Evolutionary conservation across 2,329 filamentous ascomycete genomes (phyloP), one percentile per base, ranked within the genome.

Genomic region (Lachnellula occidentalis): DNA sequence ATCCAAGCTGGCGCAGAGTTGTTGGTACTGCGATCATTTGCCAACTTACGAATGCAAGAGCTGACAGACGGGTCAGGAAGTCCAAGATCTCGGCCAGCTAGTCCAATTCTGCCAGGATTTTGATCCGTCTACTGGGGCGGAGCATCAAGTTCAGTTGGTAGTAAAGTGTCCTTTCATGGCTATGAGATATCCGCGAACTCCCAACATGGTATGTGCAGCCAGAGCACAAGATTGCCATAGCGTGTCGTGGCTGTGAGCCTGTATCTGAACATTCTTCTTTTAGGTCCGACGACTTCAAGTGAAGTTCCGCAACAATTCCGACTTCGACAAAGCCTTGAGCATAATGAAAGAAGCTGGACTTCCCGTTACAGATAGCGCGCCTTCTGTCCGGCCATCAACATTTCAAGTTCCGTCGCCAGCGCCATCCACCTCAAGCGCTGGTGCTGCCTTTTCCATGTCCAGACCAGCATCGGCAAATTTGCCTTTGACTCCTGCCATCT

Each of bases 271-370:
- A 14, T 50, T n/a, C 21, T 42, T 12, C 21, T 34, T 27, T 31
- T 45, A 77, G 75, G 56, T 73, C 31, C 69, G 72, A 39, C 70
- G 74, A 45, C 65, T 75, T 39, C 75, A 78, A 57, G 56, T 78
- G 21, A 74, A 69, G 50, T 76, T 77, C 56, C 61, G 56, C 15
- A 70, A 66, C 5, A 62, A 69, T 9, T 49, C 61, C 24, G 73
- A 75, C 50, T 76, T 68, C 45, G 41, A 48, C 11, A 59, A 50
- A 50, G 58, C 57, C 36, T 14, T 61, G 15, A 69, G 54, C 58
- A 54, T 56, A 64, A 61, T 54, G 60, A 69, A 54, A 61, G 62
- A 51, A 59, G 68, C 64, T 60, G 76, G 53, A 51, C 54, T 70
- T 69, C 48, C 67, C 37, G 45, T 70, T 69, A 62, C 54, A 17